Percentiles rank a stretch among this genome's conserved stretches.
Conservation (phyloP, 2,329 filamentous ascomycete genomes). For the Microsporum canis region DNA sequence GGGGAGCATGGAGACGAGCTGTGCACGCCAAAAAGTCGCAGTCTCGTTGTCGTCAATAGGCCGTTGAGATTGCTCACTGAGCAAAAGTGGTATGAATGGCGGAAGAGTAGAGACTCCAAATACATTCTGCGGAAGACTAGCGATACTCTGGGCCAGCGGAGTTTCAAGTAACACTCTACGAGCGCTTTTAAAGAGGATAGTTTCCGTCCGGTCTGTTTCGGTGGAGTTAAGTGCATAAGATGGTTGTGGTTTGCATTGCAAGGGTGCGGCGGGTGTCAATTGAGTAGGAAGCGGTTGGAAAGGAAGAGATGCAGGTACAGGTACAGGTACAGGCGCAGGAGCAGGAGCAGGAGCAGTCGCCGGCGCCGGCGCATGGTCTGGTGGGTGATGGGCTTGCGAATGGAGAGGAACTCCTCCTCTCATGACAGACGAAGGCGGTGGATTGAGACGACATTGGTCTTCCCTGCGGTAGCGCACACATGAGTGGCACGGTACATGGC, state of each 20-base stretch:
- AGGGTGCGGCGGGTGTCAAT: not conserved
- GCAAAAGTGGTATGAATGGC: not conserved
- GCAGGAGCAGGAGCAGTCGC: not conserved
- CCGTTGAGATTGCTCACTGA: not conserved
- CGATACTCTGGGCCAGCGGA: not conserved
- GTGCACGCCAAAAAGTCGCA: constrained; percentile 17
- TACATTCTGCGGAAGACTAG: not conserved
- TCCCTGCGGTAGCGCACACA: constrained; percentile 24
- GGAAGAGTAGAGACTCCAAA: constrained; percentile 1
- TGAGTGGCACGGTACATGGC: constrained; percentile 23
- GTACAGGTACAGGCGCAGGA: not conserved
- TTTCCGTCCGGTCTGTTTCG: not conserved
- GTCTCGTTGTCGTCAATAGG: constrained; percentile 8
- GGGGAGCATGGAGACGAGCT: constrained; percentile 16
- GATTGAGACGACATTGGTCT: constrained; percentile 22
- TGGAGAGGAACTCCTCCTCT: constrained; percentile 1
- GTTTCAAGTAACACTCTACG: not conserved
- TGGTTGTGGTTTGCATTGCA: not conserved
- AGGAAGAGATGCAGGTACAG: not conserved
- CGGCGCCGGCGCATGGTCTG: not conserved
- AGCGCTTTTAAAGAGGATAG: not conserved
- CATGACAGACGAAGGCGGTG: constrained; percentile 17
- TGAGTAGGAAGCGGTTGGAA: not conserved
- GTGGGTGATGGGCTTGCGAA: not conserved
- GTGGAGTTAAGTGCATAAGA: not conserved